Evolutionary conservation across 495 filamentous ascomycete species (phyloP).

Genomic region (Penicillium angulare): DNA sequence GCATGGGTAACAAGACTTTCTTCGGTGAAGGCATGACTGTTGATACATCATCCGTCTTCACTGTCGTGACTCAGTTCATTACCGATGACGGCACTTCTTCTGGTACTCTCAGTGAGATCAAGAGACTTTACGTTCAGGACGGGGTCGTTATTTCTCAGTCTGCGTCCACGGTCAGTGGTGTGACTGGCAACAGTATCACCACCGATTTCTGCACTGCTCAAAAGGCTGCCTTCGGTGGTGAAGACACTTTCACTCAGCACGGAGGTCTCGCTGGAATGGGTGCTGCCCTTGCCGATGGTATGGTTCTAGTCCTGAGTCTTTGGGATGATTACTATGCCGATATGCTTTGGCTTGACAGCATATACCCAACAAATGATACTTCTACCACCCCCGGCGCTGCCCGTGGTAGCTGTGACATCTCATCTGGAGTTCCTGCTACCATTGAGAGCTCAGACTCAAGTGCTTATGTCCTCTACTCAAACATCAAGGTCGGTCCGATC

Average conservation of each 20-base stretch:
- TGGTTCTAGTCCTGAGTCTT: constrained; percentile 77
- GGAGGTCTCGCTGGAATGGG: constrained; percentile 63
- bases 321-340: constrained; percentile 76
- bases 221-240: constrained; percentile 61
- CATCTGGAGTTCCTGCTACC: constrained; percentile 59
- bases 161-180: constrained; percentile 48
- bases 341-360: constrained; percentile 85
- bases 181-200: constrained; percentile 58
- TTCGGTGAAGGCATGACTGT: constrained; percentile 60
- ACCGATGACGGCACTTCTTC: constrained; percentile 53
- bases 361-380: constrained; percentile 60
- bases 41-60: constrained; percentile 62
- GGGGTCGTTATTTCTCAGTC: constrained; percentile 62
- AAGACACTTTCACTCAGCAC: constrained; percentile 53
- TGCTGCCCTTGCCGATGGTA: constrained; percentile 51
- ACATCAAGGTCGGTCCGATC: constrained; percentile 68
- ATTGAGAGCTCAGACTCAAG: constrained; percentile 55
- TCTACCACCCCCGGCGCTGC: constrained; percentile 59
- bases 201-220: constrained; percentile 58
- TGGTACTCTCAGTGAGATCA: constrained; percentile 60
- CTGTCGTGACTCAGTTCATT: constrained; percentile 71
- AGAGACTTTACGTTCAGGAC: constrained; percentile 70
- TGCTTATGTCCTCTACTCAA: constrained; percentile 63
- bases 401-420: constrained; percentile 66
- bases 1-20: constrained; percentile 60